Conservation (phyloP, 2,329 filamentous ascomycete species). For the Cylindrodendrum hubeiense region DNA sequence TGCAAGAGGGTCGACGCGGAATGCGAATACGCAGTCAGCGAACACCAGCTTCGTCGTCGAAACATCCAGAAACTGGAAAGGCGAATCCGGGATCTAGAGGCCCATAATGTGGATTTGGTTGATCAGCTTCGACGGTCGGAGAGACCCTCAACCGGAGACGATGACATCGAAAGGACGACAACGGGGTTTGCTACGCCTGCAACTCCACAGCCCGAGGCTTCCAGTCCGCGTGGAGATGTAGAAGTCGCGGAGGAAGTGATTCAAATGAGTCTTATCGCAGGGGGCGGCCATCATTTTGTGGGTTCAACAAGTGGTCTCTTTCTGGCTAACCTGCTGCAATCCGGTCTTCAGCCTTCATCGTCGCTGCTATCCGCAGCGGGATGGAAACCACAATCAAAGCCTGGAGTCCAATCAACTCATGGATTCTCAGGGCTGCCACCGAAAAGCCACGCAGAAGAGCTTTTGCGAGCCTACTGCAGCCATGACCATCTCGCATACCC, state of each 20-base stretch:
- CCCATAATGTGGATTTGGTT: slow-evolving; percentile 41
- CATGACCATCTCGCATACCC: slow-evolving; percentile 59
- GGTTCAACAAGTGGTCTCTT: slow-evolving; percentile 55
- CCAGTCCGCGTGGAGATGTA: neutral
- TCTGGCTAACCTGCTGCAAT: slow-evolving; percentile 55
- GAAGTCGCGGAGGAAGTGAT: slow-evolving; percentile 57
- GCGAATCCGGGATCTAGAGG: slow-evolving; percentile 48
- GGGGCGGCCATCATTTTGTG: slow-evolving; percentile 56
- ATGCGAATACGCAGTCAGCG: slow-evolving; percentile 51
- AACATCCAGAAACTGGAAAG: slow-evolving; percentile 52
- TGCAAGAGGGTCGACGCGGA: slow-evolving; percentile 50
- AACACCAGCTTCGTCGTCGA: slow-evolving; percentile 45
- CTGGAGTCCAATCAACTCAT: slow-evolving; percentile 11
- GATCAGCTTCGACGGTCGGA: slow-evolving; percentile 27
- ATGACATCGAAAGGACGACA: slow-evolving; percentile 7
- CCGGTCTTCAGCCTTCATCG: slow-evolving; percentile 30
- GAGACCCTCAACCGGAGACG: neutral
- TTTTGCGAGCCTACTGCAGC: slow-evolving; percentile 56
- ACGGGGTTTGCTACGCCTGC: slow-evolving; percentile 3
- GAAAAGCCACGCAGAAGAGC: slow-evolving; percentile 49
- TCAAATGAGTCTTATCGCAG: slow-evolving; percentile 56
- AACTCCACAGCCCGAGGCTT: slow-evolving; percentile 14
- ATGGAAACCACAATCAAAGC: slow-evolving; percentile 30
- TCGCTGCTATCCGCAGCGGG: slow-evolving; percentile 25
- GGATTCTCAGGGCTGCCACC: slow-evolving; percentile 47